Evolutionary conservation across 2,329 filamentous ascomycete genomes (phyloP), one percentile per base, ranked within the genome.

Genomic region (Claviceps purpurea): DNA sequence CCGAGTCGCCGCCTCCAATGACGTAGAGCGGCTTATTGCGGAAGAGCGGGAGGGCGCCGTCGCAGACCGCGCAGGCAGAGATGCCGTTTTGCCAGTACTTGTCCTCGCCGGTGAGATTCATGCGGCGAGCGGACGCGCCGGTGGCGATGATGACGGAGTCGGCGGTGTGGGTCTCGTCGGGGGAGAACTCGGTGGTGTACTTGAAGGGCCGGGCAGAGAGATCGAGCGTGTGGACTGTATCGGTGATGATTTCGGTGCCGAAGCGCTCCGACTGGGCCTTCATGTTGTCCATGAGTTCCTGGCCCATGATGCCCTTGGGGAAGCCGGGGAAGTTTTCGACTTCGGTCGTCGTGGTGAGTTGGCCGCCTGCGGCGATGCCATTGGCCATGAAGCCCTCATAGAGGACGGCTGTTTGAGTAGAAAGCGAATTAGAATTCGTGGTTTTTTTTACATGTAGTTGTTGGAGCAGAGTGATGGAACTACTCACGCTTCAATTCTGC

Each of bases 381-480:
- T 96, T 93, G 62, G 93, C 93, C 68, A 98, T 83, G 79, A 98
- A 95, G 61, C 93, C 93, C 74, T 98, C 93, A 68, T 97, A 98
- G 60, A 98, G 78, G 57, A 96, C 87, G 57, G 93, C 81, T 81
- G 56, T 41, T 26, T 47, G 37, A 30, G 16, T 10, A 4, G 8
- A 6, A 30, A 7, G 16, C 7, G 16, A 11, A 11, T 30, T 16
- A 26, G 5, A 11, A 18, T 47, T 20, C 47, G 18, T 37, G 14
- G 18, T 18, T 18, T 30, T 8, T 7, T 34, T 34, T 10, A 34
- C 30, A 34, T 11, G 3, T 34, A 11, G 30, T 34, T 11, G 10
- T 34, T 34, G 30, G 30, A 34, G 30, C 10, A 11, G 30, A 11
- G 4, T 34, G 8, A 34, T 30, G 30, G 30, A 11, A 16, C 34